Evolutionary conservation across 257 asterid species (phyloP), one percentile per base, ranked within the genome.

Genomic region (Gardenia jasminoides): DNA sequence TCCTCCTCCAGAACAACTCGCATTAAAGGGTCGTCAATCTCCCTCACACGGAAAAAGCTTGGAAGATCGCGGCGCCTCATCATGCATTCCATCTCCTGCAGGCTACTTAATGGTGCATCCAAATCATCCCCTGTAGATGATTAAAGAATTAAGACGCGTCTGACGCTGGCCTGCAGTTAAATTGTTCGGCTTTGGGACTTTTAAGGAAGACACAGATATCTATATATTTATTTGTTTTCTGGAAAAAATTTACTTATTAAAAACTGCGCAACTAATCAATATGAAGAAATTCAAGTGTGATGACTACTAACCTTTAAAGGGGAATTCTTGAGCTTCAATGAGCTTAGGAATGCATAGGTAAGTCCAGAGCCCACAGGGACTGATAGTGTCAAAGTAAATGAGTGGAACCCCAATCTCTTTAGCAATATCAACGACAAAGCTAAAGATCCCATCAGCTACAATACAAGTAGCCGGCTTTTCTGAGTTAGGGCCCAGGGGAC

Each of bases 361-460:
- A 69, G 85, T 72, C 97, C 92, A 92, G 28, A 92, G 78, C 3
- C 85, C 89, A 82, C 89, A 87, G 1, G 97, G 90, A 68, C 97
- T 90, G 10, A 89, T 61, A 0, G 97, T 90, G 0, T 88, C 91
- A 26, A 91, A 90, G 77, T 85, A 88, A 70, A 91, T 46, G 1
- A 86, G 76, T 0, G 89, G 92, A 61, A 91, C 68, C 0, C 81
- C 85, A 76, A 74, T 59, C 30, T 83, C 81, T 65, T 46, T 17
- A 1, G 92, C 96, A 26, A 88, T 46, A 3, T 80, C 88, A 47
- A 59, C 81, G 0, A 87, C 93, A 69, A 88, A 89, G 66, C 83
- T 79, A 74, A 88, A 84, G 19, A 88, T 67, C 26, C 94, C 97
- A 10, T 92, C 94, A 8, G 94, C 91, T 0, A 91, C 50, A 3